Conservation (phyloP, 2,329 filamentous ascomycete species). For the Seiridium unicorne region DNA sequence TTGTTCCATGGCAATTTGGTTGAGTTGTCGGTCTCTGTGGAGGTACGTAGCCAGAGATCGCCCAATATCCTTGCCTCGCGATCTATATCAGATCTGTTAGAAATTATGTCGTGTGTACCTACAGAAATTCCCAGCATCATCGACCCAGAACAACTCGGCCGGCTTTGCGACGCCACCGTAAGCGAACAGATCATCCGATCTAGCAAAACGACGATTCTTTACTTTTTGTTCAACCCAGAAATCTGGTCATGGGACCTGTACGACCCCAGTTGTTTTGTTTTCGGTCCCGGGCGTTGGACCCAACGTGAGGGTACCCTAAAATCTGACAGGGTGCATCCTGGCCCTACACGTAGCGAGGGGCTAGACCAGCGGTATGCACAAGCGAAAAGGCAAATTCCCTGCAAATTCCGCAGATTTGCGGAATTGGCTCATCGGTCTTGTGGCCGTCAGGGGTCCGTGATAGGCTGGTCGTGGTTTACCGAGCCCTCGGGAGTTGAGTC, state of each 20-base stretch:
- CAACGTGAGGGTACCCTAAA: not conserved
- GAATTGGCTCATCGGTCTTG: not conserved
- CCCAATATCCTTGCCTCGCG: too few relatives aligned
- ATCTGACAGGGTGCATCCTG: conserved; percentile 5
- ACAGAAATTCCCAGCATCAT: too few relatives aligned
- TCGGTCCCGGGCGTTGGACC: not conserved
- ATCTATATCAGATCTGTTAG: too few relatives aligned
- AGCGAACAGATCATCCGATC: too few relatives aligned
- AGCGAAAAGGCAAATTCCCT: not conserved
- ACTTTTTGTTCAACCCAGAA: not conserved
- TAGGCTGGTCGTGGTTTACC: conserved; percentile 4
- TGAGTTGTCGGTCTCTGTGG: too few relatives aligned
- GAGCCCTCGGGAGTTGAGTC: conserved; percentile 4
- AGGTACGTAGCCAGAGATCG: too few relatives aligned
- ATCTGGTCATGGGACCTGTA: not conserved
- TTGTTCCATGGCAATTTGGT: too few relatives aligned
- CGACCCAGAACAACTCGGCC: too few relatives aligned
- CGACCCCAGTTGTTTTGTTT: not conserved
- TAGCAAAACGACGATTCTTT: too few relatives aligned
- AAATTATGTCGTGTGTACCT: too few relatives aligned
- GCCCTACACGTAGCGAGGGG: not conserved
- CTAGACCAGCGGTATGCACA: not conserved
- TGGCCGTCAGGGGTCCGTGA: not conserved
- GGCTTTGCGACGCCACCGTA: too few relatives aligned
- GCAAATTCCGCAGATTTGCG: not conserved